A percentile compares a stretch with the other conserved stretches of the same genome.
Conservation (phyloP, 1,139 yeast species). For the Wickerhamomyces sp. region DNA sequence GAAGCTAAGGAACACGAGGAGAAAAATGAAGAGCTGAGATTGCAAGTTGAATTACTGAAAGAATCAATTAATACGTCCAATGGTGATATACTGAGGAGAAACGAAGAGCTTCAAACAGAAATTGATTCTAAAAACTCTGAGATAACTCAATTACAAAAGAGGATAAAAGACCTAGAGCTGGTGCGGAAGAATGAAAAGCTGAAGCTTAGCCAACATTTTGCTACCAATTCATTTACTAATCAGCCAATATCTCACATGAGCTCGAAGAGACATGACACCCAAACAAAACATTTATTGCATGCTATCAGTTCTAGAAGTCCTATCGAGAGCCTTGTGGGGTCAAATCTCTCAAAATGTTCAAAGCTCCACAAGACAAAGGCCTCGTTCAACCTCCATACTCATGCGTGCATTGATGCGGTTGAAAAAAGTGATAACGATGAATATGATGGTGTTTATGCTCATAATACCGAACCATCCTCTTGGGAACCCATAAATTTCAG, state of each 20-base stretch:
- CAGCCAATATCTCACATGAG: neutral
- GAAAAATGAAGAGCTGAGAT: constrained; percentile 57
- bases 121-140: constrained; percentile 53
- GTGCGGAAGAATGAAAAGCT: constrained; percentile 63
- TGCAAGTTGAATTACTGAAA: constrained; percentile 68
- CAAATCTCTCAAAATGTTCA: neutral
- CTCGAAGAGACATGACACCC: constrained; percentile 1
- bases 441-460: too few relatives aligned
- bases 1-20: constrained; percentile 60
- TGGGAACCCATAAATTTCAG: too few relatives aligned
- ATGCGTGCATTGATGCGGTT: constrained; percentile 1
- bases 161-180: constrained; percentile 34
- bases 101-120: constrained; percentile 55
- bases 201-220: constrained; percentile 55
- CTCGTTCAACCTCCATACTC: constrained; percentile 1
- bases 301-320: constrained; percentile 10
- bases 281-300: constrained; percentile 8
- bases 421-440: too few relatives aligned
- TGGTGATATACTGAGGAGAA: constrained; percentile 64
- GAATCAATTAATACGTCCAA: constrained; percentile 50
- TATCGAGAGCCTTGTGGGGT: neutral
- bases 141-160: constrained; percentile 43
- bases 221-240: constrained; percentile 13
- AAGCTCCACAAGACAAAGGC: constrained; percentile 3
- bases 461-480: neutral